Percentiles rank a stretch among this genome's conserved stretches.
Conservation (phyloP, 371 early-diverging fungal genomes). For the Actinomucor elegans region DNA sequence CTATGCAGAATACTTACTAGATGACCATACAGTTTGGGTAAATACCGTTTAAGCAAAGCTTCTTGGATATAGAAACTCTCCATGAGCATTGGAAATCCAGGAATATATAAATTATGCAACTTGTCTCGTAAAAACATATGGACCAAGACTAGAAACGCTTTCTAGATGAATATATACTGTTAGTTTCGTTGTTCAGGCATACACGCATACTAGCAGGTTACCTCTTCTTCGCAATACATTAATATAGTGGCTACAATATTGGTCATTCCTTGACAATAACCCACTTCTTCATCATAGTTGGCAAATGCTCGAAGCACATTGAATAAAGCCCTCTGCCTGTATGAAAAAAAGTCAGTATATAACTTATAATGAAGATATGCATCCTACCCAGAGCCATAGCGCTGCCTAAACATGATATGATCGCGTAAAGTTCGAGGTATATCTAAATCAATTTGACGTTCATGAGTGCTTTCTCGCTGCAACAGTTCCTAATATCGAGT, state of each 20-base stretch:
- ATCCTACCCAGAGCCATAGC: conserved; percentile 62
- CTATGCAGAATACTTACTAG: conserved; percentile 37
- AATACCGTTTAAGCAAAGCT: conserved; percentile 45
- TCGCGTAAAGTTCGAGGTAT: conserved; percentile 62
- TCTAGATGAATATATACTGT: conserved; percentile 2
- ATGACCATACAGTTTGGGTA: conserved; percentile 50
- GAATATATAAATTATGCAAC: conserved; percentile 56
- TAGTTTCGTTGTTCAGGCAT: no score
- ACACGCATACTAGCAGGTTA: no score
- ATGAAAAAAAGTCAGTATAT: no score
- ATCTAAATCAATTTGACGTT: conserved; percentile 69
- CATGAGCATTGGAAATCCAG: conserved; percentile 64
- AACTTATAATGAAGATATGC: neutral
- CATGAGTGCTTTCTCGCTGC: conserved; percentile 31
- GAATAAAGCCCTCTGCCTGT: conserved; percentile 68
- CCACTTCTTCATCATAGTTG: conserved; percentile 82
- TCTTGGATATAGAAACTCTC: conserved; percentile 68
- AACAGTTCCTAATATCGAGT: conserved; percentile 20
- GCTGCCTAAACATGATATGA: conserved; percentile 66
- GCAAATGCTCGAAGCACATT: conserved; percentile 89
- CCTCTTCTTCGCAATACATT: conserved; percentile 92
- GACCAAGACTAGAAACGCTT: conserved; percentile 46
- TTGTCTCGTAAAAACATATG: conserved; percentile 57
- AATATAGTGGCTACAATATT: conserved; percentile 89
- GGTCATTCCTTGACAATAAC: conserved; percentile 95